A percentile compares a stretch with the other conserved stretches of the same genome.
Conservation (phyloP, 2,329 filamentous ascomycete species). For the Aureobasidium uvarum region DNA sequence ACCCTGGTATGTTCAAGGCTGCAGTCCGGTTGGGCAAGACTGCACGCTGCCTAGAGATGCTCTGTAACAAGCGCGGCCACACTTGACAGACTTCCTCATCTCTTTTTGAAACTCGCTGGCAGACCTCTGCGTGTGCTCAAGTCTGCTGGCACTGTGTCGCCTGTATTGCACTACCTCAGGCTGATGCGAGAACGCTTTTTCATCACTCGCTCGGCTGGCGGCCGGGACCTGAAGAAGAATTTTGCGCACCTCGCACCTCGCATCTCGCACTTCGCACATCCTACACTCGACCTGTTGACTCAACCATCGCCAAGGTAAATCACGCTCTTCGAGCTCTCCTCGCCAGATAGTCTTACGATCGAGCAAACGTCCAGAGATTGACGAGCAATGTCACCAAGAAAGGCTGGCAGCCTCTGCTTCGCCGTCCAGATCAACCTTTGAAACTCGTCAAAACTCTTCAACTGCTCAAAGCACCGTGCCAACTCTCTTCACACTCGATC, state of each 20-base stretch:
- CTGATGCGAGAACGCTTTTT: slow-evolving; percentile 57
- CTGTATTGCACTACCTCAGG: slow-evolving; percentile 72
- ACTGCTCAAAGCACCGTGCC: too few species aligned
- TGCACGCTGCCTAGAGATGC: not conserved
- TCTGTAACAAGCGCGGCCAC: not conserved
- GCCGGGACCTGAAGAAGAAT: not conserved
- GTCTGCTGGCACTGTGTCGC: slow-evolving; percentile 61
- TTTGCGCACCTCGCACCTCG: not conserved
- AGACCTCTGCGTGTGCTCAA: not conserved
- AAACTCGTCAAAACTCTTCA: too few species aligned
- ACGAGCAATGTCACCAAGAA: too few species aligned
- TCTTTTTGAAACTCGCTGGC: not conserved
- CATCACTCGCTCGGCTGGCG: slow-evolving; percentile 31
- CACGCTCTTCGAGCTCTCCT: too few species aligned
- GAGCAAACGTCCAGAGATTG: too few species aligned
- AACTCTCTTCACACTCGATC: too few species aligned
- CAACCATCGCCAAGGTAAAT: too few species aligned
- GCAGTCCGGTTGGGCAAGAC: not conserved
- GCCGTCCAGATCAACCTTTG: too few species aligned
- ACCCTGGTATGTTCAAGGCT: not conserved
- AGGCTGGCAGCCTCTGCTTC: too few species aligned
- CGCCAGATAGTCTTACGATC: too few species aligned
- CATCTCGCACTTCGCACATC: not conserved
- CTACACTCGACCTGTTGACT: not conserved
- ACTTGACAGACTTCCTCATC: not conserved